These are phyloP conservation scores for Sesbania bispinosa DNA, from an alignment of 306 rosid genomes.

Conservation along the genomic window DNA sequence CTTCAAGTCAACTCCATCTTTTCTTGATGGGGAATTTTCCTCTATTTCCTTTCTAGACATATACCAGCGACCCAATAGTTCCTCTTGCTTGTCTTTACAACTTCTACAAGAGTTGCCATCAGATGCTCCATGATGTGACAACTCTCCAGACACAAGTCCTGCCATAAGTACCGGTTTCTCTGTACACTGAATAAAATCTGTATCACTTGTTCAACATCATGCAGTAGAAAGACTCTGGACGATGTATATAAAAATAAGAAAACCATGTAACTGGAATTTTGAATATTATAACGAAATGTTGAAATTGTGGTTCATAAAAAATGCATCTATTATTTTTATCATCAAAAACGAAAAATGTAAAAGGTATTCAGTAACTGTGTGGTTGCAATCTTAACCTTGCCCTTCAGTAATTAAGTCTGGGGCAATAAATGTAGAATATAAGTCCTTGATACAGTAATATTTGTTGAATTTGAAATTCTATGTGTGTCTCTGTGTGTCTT, in stretches of 20 bases:
- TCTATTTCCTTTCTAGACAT: slow-evolving; percentile 75
- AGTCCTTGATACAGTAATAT: background rate
- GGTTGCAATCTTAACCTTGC: background rate
- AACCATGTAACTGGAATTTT: slow-evolving; percentile 3
- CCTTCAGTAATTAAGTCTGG: background rate
- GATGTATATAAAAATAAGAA: slow-evolving; percentile 17
- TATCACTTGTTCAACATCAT: slow-evolving; percentile 29
- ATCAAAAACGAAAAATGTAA: background rate
- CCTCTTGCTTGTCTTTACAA: slow-evolving; percentile 32
- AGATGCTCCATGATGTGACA: slow-evolving; percentile 27
- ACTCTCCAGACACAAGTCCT: slow-evolving; percentile 41
- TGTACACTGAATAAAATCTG: slow-evolving; percentile 13
- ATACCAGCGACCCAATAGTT: slow-evolving; percentile 63
- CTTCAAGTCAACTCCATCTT: slow-evolving; percentile 84
- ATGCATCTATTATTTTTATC: background rate
- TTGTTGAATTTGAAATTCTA: too few species aligned
- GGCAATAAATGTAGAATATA: slow-evolving; percentile 1
- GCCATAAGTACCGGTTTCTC: slow-evolving; percentile 31
- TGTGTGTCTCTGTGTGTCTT: too few species aligned
- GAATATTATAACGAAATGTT: background rate
- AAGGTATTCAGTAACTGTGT: background rate
- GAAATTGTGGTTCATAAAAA: background rate
- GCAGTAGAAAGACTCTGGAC: slow-evolving; percentile 34
- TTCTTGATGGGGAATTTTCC: slow-evolving; percentile 85
- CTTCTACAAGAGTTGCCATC: slow-evolving; percentile 29